Conservation (phyloP, 225 moss, liverwort and hornwort species). For the Marchantia paleacea region DNA sequence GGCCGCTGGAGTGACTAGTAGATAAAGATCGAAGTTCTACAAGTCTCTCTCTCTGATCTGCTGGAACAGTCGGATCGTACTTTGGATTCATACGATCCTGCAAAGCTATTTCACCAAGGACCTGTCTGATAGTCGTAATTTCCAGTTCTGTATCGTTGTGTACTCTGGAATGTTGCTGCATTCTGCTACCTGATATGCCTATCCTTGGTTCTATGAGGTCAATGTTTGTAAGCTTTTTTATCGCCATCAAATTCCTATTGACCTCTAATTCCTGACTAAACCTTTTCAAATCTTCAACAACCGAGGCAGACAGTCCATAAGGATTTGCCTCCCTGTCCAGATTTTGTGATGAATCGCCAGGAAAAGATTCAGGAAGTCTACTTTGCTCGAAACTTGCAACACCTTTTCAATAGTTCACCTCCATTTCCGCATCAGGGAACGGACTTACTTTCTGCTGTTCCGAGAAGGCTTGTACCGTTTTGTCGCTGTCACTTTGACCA, state of each 20-base stretch:
- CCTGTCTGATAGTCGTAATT: background rate
- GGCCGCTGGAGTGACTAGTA: background rate
- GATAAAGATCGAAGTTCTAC: background rate
- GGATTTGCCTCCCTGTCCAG: background rate
- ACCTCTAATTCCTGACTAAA: conserved; percentile 13
- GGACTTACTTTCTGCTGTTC: background rate
- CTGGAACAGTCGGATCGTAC: background rate
- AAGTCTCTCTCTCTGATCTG: background rate
- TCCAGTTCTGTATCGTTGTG: background rate
- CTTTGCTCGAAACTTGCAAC: background rate
- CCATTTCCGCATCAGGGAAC: too few species aligned
- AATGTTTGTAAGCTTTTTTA: background rate
- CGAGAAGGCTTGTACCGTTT: background rate
- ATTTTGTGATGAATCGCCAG: background rate
- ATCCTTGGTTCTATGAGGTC: background rate
- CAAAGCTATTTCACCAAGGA: background rate
- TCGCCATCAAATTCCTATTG: background rate
- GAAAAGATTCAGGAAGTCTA: background rate
- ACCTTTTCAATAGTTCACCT: background rate
- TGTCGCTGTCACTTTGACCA: background rate
- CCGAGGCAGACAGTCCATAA: conserved; percentile 11
- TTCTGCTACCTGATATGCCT: background rate
- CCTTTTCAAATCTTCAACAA: conserved; percentile 12
- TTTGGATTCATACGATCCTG: conserved; percentile 3
- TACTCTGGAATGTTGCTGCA: background rate